phyloP scores from a whole-genome alignment of 139 green algal species.

The Raphidocelis subcapitata region DNA sequence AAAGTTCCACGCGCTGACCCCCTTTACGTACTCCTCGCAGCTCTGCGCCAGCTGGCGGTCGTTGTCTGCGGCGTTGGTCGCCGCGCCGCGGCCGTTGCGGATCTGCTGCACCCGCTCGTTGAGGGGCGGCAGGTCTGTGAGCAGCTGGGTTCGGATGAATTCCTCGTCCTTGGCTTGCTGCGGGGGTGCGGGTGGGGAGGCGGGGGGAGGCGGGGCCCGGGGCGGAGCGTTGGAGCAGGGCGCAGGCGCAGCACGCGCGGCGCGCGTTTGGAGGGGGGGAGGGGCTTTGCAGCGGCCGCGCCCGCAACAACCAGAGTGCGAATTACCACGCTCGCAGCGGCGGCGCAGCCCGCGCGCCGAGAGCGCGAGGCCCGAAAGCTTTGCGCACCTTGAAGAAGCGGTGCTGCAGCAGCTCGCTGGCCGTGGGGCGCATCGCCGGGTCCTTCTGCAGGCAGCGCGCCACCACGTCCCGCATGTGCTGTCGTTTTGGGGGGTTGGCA shows the following conservation, averaged over 20 bases:
- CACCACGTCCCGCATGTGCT: conserved; percentile 93
- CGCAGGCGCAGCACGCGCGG: not conserved
- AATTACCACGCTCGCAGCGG: no score
- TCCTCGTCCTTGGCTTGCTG: conserved; percentile 66
- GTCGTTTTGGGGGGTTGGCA: not conserved
- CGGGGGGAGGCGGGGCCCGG: not conserved
- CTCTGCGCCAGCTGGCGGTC: conserved; percentile 47
- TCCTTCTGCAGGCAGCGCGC: conserved; percentile 97
- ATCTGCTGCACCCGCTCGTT: conserved; percentile 83
- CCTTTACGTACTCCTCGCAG: conserved; percentile 83
- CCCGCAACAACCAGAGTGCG: no score
- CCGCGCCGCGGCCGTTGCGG: conserved; percentile 52
- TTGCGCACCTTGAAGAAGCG: conserved; percentile 94
- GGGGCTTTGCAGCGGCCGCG: no score
- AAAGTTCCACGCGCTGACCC: conserved; percentile 93
- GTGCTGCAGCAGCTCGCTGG: conserved; percentile 94
- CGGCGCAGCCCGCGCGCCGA: no score
- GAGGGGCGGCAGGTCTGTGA: conserved; percentile 80
- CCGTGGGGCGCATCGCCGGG: conserved; percentile 80
- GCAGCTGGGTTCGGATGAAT: conserved; percentile 81
- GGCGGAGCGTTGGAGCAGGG: not conserved
- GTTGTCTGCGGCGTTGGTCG: conserved; percentile 53
- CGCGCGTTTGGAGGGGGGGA: not conserved
- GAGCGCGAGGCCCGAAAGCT: not conserved
- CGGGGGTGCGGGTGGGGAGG: not conserved